phyloP scores from a whole-genome alignment of 495 filamentous ascomycete species.

The Elaphomyces granulatus region DNA sequence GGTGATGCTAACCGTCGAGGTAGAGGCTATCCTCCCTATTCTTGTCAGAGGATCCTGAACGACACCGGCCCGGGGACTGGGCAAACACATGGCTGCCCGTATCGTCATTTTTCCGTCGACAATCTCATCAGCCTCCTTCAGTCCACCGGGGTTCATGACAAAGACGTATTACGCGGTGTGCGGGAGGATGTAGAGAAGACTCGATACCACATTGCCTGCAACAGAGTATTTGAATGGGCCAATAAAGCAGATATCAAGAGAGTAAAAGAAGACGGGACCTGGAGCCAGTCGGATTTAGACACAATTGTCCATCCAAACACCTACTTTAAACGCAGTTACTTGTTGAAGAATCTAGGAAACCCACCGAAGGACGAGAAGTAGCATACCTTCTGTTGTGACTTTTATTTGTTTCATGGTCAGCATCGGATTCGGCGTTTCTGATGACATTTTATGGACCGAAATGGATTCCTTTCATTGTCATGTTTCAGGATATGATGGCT shows the following conservation, averaged over 20 bases:
- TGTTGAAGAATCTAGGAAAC: slow-evolving; percentile 52
- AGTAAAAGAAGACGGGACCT: slow-evolving; percentile 67
- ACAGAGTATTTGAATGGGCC: slow-evolving; percentile 79
- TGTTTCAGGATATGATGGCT: too few relatives aligned
- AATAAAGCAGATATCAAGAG: slow-evolving; percentile 81
- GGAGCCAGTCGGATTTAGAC: slow-evolving; percentile 69
- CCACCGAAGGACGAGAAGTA: slow-evolving; percentile 33
- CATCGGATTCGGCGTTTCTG: too few relatives aligned
- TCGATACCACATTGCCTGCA: slow-evolving; percentile 92
- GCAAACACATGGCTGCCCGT: slow-evolving; percentile 88
- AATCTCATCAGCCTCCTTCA: slow-evolving; percentile 67
- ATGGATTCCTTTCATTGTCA: too few relatives aligned
- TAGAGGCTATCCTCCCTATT: slow-evolving; percentile 75
- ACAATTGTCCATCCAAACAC: slow-evolving; percentile 97
- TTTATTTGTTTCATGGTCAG: too few relatives aligned
- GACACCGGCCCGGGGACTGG: slow-evolving; percentile 73
- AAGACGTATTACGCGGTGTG: slow-evolving; percentile 62
- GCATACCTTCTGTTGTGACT: too few relatives aligned
- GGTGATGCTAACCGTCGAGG: slow-evolving; percentile 78
- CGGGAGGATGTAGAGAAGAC: slow-evolving; percentile 78
- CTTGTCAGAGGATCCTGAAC: slow-evolving; percentile 85
- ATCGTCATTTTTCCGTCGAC: slow-evolving; percentile 78
- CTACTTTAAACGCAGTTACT: slow-evolving; percentile 88
- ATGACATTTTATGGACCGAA: too few relatives aligned
- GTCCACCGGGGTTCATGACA: slow-evolving; percentile 59